phyloP scores from a whole-genome alignment of 257 asterid species.

The Nicotiana benthamiana region DNA sequence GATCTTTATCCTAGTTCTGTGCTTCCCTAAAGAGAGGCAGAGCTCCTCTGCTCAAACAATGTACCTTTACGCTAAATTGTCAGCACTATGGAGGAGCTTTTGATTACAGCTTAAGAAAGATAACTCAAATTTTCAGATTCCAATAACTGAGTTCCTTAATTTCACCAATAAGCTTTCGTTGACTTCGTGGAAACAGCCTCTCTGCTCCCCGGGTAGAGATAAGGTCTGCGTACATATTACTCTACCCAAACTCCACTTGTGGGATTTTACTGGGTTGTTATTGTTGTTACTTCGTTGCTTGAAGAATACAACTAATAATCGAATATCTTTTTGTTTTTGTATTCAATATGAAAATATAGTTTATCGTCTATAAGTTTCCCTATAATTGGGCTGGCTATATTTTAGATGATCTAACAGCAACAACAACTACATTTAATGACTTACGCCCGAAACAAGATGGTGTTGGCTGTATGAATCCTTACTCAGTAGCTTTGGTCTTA shows the following conservation, averaged over 20 bases:
- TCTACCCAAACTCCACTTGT: too few relatives aligned
- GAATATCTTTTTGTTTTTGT: background rate
- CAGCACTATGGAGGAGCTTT: background rate
- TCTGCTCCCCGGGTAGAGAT: too few relatives aligned
- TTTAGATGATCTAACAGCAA: background rate
- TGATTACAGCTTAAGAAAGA: background rate
- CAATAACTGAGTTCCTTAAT: background rate
- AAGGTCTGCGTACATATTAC: too few relatives aligned
- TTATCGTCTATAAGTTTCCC: too few relatives aligned
- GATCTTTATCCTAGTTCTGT: background rate
- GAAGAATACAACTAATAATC: background rate
- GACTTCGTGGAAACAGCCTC: too few relatives aligned
- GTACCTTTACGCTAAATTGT: background rate
- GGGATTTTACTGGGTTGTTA: too few relatives aligned
- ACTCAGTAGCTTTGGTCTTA: too few relatives aligned
- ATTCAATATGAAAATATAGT: background rate
- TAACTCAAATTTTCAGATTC: background rate
- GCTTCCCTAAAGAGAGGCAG: background rate
- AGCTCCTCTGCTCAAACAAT: background rate
- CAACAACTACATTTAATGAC: too few relatives aligned
- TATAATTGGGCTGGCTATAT: background rate
- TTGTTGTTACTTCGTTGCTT: background rate
- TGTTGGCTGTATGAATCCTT: too few relatives aligned
- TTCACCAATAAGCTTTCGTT: background rate
- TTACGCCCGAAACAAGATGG: too few relatives aligned